Conservation (phyloP, 768 basidiomycete genomes). For the Naganishia friedmannii region DNA sequence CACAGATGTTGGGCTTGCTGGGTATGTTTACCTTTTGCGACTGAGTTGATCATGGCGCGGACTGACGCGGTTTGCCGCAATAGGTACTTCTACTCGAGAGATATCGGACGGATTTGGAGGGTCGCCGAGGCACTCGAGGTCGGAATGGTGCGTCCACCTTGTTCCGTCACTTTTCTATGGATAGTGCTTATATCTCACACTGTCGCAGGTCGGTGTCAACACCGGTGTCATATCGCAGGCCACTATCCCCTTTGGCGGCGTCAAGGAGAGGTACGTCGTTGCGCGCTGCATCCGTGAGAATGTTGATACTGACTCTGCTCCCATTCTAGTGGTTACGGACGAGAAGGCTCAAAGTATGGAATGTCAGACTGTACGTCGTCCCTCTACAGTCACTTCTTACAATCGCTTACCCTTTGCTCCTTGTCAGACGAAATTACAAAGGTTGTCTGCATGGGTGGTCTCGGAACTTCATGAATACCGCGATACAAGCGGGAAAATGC, state of each 20-base stretch:
- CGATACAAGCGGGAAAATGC: not conserved
- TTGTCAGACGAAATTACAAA: slow-evolving; percentile 30
- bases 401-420: not conserved
- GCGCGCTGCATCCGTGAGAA: not conserved
- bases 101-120: slow-evolving; percentile 85
- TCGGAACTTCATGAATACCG: slow-evolving; percentile 21
- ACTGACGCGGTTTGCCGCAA: not conserved
- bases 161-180: too few species aligned
- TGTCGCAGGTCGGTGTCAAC: slow-evolving; percentile 42
- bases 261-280: slow-evolving; percentile 57
- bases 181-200: not conserved
- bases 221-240: slow-evolving; percentile 60
- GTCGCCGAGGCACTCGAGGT: slow-evolving; percentile 93
- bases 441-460: slow-evolving; percentile 31
- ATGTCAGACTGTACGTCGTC: slow-evolving; percentile 65
- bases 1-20: slow-evolving; percentile 79
- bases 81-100: slow-evolving; percentile 78
- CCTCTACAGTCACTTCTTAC: not conserved
- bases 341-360: slow-evolving; percentile 77
- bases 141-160: slow-evolving; percentile 71
- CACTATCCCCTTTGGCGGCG: slow-evolving; percentile 79
- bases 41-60: not conserved
- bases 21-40: slow-evolving; percentile 47
- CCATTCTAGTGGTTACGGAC: slow-evolving; percentile 60
- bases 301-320: not conserved